A percentile compares a stretch with the other conserved stretches of the same genome.
Evolutionary conservation across 2,329 filamentous ascomycete genomes (phyloP).

Genomic region (Blumeria graminis): DNA sequence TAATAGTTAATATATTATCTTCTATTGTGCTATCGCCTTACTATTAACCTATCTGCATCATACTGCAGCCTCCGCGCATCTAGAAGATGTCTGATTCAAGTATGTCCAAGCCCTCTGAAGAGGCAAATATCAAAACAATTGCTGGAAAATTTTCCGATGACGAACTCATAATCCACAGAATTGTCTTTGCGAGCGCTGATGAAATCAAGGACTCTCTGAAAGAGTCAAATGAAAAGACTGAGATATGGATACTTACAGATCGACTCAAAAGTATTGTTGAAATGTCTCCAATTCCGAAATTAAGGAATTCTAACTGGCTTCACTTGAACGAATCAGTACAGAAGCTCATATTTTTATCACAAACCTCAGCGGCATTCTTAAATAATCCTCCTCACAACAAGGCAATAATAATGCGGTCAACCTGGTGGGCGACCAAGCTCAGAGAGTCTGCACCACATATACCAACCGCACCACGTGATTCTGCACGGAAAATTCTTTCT

Average conservation of each 20-base stretch:
- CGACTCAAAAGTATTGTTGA: not conserved
- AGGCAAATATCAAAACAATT: too few species aligned
- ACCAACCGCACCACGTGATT: not conserved
- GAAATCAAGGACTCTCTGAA: not conserved
- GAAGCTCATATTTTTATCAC: not conserved
- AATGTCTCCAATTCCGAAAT: not conserved
- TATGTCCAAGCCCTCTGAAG: too few species aligned
- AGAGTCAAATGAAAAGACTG: not conserved
- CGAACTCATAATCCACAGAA: not conserved
- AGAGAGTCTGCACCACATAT: not conserved
- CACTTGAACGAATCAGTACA: not conserved
- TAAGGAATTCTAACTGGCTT: not conserved
- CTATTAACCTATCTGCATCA: too few species aligned
- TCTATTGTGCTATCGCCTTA: too few species aligned
- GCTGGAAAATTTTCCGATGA: too few species aligned
- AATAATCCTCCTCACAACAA: not conserved
- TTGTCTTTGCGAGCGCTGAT: too few species aligned
- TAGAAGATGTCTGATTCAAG: too few species aligned
- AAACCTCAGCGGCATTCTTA: not conserved
- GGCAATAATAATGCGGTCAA: not conserved
- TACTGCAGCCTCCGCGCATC: too few species aligned
- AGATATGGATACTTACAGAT: not conserved
- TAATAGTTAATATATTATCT: too few species aligned
- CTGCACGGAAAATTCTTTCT: too few species aligned
- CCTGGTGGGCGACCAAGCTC: not conserved